Evolutionary conservation across 805 yeast genomes (phyloP).

Genomic region (Schwanniomyces polymorphus): DNA sequence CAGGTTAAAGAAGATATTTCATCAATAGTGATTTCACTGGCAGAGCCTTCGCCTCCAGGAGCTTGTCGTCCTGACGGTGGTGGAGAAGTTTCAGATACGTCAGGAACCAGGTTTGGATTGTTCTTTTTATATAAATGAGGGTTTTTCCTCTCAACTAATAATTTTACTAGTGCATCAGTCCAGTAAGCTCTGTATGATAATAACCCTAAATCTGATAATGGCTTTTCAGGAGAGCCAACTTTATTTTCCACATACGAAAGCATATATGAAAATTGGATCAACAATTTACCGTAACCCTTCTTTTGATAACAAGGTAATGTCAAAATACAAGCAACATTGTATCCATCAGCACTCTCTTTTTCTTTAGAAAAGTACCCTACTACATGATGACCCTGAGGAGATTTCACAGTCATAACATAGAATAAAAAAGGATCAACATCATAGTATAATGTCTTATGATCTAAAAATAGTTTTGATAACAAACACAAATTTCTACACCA

Average conservation of each 20-base stretch:
- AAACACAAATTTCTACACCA: conserved; percentile 97
- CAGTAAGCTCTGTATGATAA: conserved; percentile 93
- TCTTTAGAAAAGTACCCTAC: conserved; percentile 98
- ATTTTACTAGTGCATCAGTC: conserved; percentile 83
- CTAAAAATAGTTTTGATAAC: conserved; percentile 84
- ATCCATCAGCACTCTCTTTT: conserved; percentile 92
- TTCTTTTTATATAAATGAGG: conserved; percentile 39
- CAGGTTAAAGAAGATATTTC: conserved; percentile 84
- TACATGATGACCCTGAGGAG: conserved; percentile 89
- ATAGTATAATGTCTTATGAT: conserved; percentile 93
- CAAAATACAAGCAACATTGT: conserved; percentile 95
- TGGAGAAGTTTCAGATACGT: conserved; percentile 31
- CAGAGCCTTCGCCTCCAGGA: conserved; percentile 8
- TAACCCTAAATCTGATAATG: conserved; percentile 90
- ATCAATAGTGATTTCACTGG: conserved; percentile 73
- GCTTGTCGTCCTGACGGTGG: conserved; percentile 14
- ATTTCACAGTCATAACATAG: conserved; percentile 91
- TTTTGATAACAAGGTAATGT: conserved; percentile 96
- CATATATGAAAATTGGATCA: conserved; percentile 93
- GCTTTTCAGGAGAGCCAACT: conserved; percentile 96
- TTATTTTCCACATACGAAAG: conserved; percentile 85
- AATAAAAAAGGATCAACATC: conserved; percentile 98
- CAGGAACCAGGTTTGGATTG: conserved; percentile 26
- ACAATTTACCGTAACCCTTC: conserved; percentile 87
- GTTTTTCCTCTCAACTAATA: conserved; percentile 60